These are phyloP conservation scores for Fallopia convolvulus DNA, from an alignment of 148 eudicot species.

Conservation along the genomic window DNA sequence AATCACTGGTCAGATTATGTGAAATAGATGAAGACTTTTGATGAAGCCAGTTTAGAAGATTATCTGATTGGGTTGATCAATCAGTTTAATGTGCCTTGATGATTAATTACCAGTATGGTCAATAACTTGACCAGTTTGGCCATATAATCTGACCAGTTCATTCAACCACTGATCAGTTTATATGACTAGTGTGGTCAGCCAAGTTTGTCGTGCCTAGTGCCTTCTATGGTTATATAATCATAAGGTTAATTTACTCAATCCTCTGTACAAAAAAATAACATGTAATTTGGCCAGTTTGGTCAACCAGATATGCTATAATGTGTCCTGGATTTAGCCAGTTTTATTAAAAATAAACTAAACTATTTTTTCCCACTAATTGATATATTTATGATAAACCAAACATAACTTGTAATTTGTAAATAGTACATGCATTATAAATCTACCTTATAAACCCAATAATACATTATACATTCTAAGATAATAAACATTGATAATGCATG, in stretches of 20 bases:
- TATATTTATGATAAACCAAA: neutral
- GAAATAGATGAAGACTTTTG: neutral
- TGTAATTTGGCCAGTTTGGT: neutral
- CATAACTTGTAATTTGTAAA: neutral
- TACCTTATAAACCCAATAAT: no score
- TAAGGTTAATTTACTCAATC: neutral
- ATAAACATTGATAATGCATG: neutral
- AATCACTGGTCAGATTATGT: neutral
- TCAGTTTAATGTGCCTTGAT: neutral
- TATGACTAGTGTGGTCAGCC: slow-evolving; percentile 1
- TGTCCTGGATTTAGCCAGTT: neutral
- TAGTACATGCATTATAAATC: neutral
- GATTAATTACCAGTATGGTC: neutral
- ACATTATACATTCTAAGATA: no score
- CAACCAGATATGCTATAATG: neutral
- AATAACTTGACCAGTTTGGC: neutral
- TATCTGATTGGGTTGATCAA: neutral
- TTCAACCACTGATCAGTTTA: slow-evolving; percentile 6
- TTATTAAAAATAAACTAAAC: no score
- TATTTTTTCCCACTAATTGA: neutral
- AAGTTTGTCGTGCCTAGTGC: slow-evolving; percentile 2
- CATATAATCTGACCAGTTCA: neutral
- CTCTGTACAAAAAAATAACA: neutral
- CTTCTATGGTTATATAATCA: neutral
- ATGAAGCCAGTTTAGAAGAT: neutral